Evolutionary conservation across 2,329 filamentous ascomycete genomes (phyloP).

Genomic region (Periconia digitata): DNA sequence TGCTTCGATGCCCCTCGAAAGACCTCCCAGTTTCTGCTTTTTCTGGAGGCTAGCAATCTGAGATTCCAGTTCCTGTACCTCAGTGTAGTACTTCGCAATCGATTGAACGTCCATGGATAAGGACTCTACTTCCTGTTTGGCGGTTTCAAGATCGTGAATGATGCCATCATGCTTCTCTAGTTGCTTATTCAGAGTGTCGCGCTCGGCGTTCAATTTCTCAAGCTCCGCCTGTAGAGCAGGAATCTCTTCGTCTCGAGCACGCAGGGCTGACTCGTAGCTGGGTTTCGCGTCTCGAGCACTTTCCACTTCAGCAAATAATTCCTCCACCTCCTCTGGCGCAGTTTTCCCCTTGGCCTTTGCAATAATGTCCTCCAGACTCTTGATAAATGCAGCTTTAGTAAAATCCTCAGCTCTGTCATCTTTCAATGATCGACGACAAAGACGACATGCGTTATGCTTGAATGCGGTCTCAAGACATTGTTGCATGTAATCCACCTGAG

Average conservation of each 20-base stretch:
- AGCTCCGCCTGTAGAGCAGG: slow-evolving; percentile 68
- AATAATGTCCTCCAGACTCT: slow-evolving; percentile 63
- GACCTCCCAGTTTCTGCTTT: slow-evolving; percentile 70
- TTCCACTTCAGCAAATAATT: slow-evolving; percentile 62
- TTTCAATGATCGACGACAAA: slow-evolving; percentile 73
- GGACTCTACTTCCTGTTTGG: slow-evolving; percentile 72
- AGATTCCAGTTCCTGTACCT: slow-evolving; percentile 69
- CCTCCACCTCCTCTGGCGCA: slow-evolving; percentile 63
- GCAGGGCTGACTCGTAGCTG: slow-evolving; percentile 73
- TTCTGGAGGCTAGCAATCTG: slow-evolving; percentile 75
- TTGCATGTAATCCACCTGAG: slow-evolving; percentile 70
- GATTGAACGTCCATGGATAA: slow-evolving; percentile 74
- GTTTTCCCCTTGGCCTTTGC: slow-evolving; percentile 56
- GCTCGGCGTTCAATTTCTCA: slow-evolving; percentile 49
- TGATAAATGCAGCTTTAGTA: slow-evolving; percentile 57
- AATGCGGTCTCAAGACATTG: slow-evolving; percentile 68
- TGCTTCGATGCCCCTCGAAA: slow-evolving; percentile 73
- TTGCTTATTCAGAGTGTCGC: slow-evolving; percentile 42
- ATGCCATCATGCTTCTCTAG: slow-evolving; percentile 66
- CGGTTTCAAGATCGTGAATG: slow-evolving; percentile 64
- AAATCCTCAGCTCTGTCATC: slow-evolving; percentile 57
- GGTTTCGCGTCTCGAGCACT: slow-evolving; percentile 58
- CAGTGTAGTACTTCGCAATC: slow-evolving; percentile 71
- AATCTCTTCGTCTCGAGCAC: slow-evolving; percentile 68
- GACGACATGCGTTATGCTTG: slow-evolving; percentile 70